These are phyloP conservation scores for Tuber aestivum DNA, from an alignment of 495 filamentous ascomycete species.

Conservation along the genomic window DNA sequence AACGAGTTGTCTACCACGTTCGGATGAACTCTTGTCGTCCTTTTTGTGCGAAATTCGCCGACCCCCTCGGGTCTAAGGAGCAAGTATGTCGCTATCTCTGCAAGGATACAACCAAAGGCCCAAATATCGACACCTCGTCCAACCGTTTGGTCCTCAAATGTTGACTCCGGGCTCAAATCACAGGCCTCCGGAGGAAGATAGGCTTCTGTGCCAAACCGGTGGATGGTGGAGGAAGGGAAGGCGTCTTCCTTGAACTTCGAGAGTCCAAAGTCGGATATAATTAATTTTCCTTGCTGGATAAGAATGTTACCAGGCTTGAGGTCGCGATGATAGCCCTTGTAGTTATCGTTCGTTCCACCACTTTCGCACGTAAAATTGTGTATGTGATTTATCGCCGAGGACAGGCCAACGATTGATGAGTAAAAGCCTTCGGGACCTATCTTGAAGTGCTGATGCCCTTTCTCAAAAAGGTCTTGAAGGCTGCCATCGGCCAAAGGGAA, in stretches of 20 bases:
- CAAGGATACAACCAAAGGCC: conserved; percentile 40
- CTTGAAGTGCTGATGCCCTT: not conserved
- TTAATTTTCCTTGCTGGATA: conserved; percentile 14
- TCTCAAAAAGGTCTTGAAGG: conserved; percentile 9
- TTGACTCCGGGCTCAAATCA: not conserved
- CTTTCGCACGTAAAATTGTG: conserved; percentile 10
- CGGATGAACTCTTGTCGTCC: not conserved
- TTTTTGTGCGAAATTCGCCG: conserved; percentile 7
- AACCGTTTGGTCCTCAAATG: conserved; percentile 12
- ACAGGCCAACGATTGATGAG: conserved; percentile 9
- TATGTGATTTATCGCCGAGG: conserved; percentile 16
- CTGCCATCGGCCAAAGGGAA: conserved; percentile 16
- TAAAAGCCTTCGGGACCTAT: not conserved
- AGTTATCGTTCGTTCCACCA: not conserved
- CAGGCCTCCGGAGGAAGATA: conserved; percentile 14
- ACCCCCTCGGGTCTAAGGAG: conserved; percentile 1
- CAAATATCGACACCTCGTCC: conserved; percentile 39
- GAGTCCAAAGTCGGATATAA: conserved; percentile 31
- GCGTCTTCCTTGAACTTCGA: conserved; percentile 4
- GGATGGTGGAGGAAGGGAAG: not conserved
- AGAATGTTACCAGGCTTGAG: conserved; percentile 35
- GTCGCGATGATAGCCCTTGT: conserved; percentile 28
- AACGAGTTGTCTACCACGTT: not conserved
- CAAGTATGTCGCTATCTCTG: conserved; percentile 29
- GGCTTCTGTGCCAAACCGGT: not conserved